Conservation (phyloP, 1,139 yeast species). For the Diutina pseudorugosa region DNA sequence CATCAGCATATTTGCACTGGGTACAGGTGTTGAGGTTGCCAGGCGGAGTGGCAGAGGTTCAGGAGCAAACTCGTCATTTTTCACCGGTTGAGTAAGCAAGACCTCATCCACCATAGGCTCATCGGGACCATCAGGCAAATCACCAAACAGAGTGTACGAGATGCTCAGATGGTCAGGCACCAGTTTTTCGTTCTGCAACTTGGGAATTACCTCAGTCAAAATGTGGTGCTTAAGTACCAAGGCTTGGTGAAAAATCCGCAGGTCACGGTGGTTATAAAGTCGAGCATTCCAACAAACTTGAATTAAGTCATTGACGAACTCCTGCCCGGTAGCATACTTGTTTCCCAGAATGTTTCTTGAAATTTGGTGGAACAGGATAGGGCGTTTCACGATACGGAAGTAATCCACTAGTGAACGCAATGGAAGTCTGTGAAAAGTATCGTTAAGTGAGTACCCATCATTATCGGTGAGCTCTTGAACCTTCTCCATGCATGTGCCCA, state of each 20-base stretch:
- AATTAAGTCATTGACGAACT: slow-evolving; percentile 64
- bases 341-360: slow-evolving; percentile 32
- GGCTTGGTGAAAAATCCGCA: slow-evolving; percentile 63
- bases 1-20: slow-evolving; percentile 4
- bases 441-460: slow-evolving; percentile 28
- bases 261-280: slow-evolving; percentile 61
- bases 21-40: slow-evolving; percentile 10
- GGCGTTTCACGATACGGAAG: slow-evolving; percentile 30
- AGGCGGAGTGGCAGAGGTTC: neutral
- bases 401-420: slow-evolving; percentile 36
- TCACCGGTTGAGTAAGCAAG: slow-evolving; percentile 8
- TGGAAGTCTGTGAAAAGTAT: slow-evolving; percentile 42
- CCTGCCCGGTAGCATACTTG: slow-evolving; percentile 48
- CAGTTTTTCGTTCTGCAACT: slow-evolving; percentile 29
- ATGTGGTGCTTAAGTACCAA: slow-evolving; percentile 53
- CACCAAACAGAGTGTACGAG: slow-evolving; percentile 62
- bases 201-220: slow-evolving; percentile 42
- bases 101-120: slow-evolving; percentile 36
- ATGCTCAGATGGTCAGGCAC: slow-evolving; percentile 30
- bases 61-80: neutral
- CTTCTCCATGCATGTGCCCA: slow-evolving; percentile 27
- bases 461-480: slow-evolving; percentile 34
- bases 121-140: slow-evolving; percentile 11
- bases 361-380: slow-evolving; percentile 31
- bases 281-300: slow-evolving; percentile 88